Evolutionary conservation across 768 basidiomycete genomes (phyloP).

Genomic region (Mrakia frigida): DNA sequence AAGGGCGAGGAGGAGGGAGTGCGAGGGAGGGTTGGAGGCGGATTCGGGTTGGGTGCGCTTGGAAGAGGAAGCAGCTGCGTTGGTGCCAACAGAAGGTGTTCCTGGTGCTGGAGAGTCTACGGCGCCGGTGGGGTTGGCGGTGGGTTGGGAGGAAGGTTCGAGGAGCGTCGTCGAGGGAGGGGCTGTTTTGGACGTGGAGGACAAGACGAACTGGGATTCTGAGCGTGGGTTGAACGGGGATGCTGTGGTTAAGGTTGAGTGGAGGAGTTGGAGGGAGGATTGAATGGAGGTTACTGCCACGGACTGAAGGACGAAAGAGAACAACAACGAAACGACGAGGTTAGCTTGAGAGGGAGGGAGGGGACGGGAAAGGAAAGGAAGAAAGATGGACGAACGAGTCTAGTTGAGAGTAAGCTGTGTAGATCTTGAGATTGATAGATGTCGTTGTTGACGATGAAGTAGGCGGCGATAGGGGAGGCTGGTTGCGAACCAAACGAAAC

Average conservation of each 20-base stretch:
- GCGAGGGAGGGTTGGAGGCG: background rate
- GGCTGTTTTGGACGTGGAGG: background rate
- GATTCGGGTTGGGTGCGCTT: background rate
- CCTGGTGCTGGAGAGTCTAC: background rate
- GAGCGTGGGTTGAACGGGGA: conserved; percentile 26
- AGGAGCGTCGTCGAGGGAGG: conserved; percentile 6
- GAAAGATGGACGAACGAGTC: conserved; percentile 55
- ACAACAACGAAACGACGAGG: conserved; percentile 40
- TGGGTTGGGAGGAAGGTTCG: background rate
- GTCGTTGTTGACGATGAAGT: conserved; percentile 81
- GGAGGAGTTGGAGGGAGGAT: conserved; percentile 68
- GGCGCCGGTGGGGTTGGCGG: background rate
- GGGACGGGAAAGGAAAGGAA: background rate
- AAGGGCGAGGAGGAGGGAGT: conserved; percentile 16
- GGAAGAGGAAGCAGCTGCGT: background rate
- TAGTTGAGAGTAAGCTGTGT: conserved; percentile 75
- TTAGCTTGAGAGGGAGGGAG: conserved; percentile 45
- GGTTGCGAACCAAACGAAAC: background rate
- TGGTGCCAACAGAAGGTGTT: background rate
- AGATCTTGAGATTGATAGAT: conserved; percentile 84
- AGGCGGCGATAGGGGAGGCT: conserved; percentile 55
- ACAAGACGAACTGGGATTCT: conserved; percentile 24
- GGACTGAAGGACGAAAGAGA: conserved; percentile 27
- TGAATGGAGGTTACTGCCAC: conserved; percentile 50
- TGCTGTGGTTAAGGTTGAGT: conserved; percentile 37